Base-by-base conservation (phyloP, 306 rosid genomes). In the Hippophae tibetana region DNA sequence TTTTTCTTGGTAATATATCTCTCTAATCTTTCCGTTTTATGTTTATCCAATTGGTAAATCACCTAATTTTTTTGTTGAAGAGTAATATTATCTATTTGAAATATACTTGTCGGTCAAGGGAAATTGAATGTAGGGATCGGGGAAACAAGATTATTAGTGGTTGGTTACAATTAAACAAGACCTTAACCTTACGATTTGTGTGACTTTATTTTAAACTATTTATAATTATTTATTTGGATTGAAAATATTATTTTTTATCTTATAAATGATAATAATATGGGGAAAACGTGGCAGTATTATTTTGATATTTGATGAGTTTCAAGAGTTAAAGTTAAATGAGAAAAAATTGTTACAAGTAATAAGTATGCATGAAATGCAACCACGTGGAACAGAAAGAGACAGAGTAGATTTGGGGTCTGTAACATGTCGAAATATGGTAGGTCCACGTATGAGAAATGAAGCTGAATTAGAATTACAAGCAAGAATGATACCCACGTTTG, bases 361-460 rank as follows among this genome's bases (percentile, higher is more conserved):
- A 18, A 18, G 23, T 18, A 18, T 18, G 60, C 60, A 56, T 50
- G 8, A 44, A 58, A 25, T 44, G 13, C 6, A 10, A 0, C 9
- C 0, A n/a, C 10, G 44, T 12, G 25, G 11, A 48, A 47, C 42
- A 26, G 8, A 41, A 66, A 42, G 4, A 3, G 58, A 3, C 18
- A 10, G 52, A 23, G 56, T 41, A 72, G 27, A 13, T 66, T 51
- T 49, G 5, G 1, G 1, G 4, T 3, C 0, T 6, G 0, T 12
- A 49, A 79, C 62, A 76, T 79, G 86, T 69, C 56, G 0, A 0
- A 8, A 61, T 9, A 0, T 0, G 6, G 65, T 67, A 62, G 89
- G 80, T 70, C 82, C 90, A 82, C 75, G 77, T 9, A 18, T 10
- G 14, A 46, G 44, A 43, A 42, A 14, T 26, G 62, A 53, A 47